Conservation (phyloP, 306 rosid species). For the Ceratonia siliqua region DNA sequence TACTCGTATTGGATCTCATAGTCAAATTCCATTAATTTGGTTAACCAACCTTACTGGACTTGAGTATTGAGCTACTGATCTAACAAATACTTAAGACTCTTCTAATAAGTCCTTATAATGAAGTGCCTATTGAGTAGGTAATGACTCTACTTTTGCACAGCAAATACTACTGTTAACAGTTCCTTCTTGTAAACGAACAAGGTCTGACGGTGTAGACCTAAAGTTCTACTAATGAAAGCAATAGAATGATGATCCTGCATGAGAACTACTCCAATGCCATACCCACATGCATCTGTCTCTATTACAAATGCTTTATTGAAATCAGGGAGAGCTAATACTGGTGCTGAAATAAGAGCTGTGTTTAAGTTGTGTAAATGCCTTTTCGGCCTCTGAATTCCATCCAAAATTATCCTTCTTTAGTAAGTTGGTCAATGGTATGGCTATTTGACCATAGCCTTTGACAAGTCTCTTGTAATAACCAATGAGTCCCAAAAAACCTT, state of each 20-base stretch:
- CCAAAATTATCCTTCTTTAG: too few relatives aligned
- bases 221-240: neutral
- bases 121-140: neutral
- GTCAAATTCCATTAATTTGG: too few relatives aligned
- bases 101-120: neutral
- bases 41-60: neutral
- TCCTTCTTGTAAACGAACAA: neutral
- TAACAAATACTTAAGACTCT: neutral
- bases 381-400: too few relatives aligned
- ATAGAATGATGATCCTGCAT: neutral
- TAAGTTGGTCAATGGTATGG: too few relatives aligned
- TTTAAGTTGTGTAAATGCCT: too few relatives aligned
- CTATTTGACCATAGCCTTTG: too few relatives aligned
- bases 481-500: too few relatives aligned
- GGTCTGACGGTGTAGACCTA: neutral
- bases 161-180: neutral
- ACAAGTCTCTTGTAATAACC: too few relatives aligned
- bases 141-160: neutral
- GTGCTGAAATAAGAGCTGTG: neutral
- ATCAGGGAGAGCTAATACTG: neutral
- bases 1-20: too few relatives aligned
- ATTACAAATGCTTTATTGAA: neutral
- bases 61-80: neutral
- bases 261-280: neutral
- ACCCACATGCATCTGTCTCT: neutral